Base-by-base conservation (phyloP, 73 alveolate genomes). In the Tetrahymena borealis region DNA sequence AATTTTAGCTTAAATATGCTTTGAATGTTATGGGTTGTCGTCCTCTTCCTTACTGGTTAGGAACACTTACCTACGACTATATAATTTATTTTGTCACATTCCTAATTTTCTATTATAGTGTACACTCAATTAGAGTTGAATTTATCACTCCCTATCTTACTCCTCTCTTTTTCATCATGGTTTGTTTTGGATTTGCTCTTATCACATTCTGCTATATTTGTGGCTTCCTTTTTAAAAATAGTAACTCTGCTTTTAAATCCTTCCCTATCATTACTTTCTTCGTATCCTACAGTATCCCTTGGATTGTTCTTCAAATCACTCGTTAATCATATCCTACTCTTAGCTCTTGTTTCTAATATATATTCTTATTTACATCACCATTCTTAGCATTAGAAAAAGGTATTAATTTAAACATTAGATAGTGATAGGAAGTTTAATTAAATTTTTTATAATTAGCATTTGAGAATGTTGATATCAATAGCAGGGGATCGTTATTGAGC, bases 1-100 rank as follows among this genome's bases (percentile, higher is more conserved):
- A 93, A 33, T 40, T 38, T 41, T 79, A 85, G 38, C 78, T 79
- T 20, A 93, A 93, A 85, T 93, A 93, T 93, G 95, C 95, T 16
- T 33, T 93, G 18, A 93, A 93, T 93, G 95, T 93, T 3, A 93
- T 93, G 95, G 95, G 95, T 39, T 93, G 95, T 41, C 90, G 95
- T 79, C 43, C 91, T 20, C 40, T 39, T 24, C 95, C 95, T 11
- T 93, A 93, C 38, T 93, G 95, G 95, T 15, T 93, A 93, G 37
- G 93, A 36, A 93, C 90, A 35, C 79, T 93, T 11, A 37, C 31
- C 33, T 93, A 79, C 39, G 95, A 93, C 78, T 16, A 78, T 38
- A 11, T 92, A 37, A 43, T 92, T 28, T 92, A 92, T 40, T 79
- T 78, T 4, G 33, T 92, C 0, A 78, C 90, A 40, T 91, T 92